Base-by-base conservation (phyloP, 164 flowering plant genomes). In the Vitis rotundifolia region DNA sequence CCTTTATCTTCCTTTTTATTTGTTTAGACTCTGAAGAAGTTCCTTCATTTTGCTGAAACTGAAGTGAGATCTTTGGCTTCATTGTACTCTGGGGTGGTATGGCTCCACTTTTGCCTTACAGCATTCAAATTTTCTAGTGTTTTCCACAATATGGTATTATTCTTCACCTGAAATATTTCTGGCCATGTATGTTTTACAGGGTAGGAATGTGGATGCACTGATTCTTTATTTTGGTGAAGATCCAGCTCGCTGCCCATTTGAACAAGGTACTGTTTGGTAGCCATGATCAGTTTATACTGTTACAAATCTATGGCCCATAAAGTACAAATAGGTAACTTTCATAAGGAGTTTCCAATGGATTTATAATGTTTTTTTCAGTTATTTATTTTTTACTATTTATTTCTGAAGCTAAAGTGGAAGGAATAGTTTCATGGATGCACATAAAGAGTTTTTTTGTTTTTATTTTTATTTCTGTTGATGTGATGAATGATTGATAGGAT, bases 181-280 rank as follows among this genome's bases (percentile, higher is more conserved):
- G 44, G 5, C 5, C 7, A 37, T 53, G 54, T 37, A 52, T 31
- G 11, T n/a, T 70, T 65, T 70, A 29, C 84, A 92, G 99, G 97
- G 99, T 66, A 86, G 87, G 81, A 89, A 83, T 77, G 97, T 86
- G 64, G 99, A 94, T 76, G 89, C 92, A 10, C 73, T 91, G 74
- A 87, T 87, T 64, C 81, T 85, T 67, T 94, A 94, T 77, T 92
- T 94, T 75, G 98, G 99, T 59, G 99, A 94, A 79, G 99, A 94
- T 80, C 97, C 97, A 56, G 76, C 91, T 67, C 91, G 91, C 16
- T 91, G 93, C 79, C 84, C 91, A 59, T 94, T 89, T 82, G 99
- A 94, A 72, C 97, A 92, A 91, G 99, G 98, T 94, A 81, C n/a
- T 63, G 48, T n/a, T 69, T 67, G 18, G 56, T 65, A 59, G 26